These are phyloP conservation scores for Tympanopsis confertula DNA, from an alignment of 2,329 filamentous ascomycete genomes.

Conservation along the genomic window DNA sequence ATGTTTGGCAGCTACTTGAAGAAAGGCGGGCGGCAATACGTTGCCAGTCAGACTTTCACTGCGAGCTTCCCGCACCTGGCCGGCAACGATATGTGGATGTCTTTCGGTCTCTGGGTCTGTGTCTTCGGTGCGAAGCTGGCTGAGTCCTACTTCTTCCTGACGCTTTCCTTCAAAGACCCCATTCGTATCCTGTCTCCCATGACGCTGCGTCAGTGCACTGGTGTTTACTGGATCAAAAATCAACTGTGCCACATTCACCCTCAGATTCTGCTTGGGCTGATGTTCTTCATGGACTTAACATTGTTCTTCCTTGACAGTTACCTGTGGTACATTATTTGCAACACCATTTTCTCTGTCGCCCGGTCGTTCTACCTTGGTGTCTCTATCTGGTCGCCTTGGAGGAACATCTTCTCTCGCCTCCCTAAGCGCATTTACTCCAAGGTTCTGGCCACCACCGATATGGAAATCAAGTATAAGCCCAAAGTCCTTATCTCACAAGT, in stretches of 20 bases:
- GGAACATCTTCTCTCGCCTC: conserved; percentile 94
- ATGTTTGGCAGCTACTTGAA: conserved; percentile 95
- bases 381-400: conserved; percentile 96
- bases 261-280: conserved; percentile 70
- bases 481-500: conserved; percentile 98
- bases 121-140: conserved; percentile 87
- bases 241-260: conserved; percentile 74
- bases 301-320: conserved; percentile 99
- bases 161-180: conserved; percentile 83
- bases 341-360: conserved; percentile 86
- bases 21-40: conserved; percentile 83
- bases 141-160: conserved; percentile 89
- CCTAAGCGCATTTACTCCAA: conserved; percentile 99
- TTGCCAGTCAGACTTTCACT: conserved; percentile 96
- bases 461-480: conserved; percentile 99
- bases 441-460: conserved; percentile 90
- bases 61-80: conserved; percentile 79
- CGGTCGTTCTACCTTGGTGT: conserved; percentile 97
- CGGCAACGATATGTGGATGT: conserved; percentile 96
- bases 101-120: conserved; percentile 80
- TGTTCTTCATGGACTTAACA: conserved; percentile 87
- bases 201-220: conserved; percentile 63
- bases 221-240: conserved; percentile 55
- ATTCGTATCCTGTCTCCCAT: conserved; percentile 81
- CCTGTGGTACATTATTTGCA: conserved; percentile 92